Evolutionary conservation across 2,329 filamentous ascomycete genomes (phyloP).

Genomic region (Lasiodiplodia gonubiensis): DNA sequence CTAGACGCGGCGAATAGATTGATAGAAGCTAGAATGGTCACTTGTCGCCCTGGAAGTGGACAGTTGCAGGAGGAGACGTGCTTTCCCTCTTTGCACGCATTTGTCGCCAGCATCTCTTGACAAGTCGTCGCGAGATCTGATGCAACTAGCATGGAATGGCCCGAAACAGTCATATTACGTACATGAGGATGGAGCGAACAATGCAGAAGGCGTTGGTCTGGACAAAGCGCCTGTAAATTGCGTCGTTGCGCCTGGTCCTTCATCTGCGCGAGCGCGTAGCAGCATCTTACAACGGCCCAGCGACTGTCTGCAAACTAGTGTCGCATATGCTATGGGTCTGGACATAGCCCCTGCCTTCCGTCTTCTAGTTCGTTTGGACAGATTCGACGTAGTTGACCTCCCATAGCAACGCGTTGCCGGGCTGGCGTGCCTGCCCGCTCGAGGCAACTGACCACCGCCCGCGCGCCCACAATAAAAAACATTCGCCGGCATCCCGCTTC

Average conservation of each 20-base stretch:
- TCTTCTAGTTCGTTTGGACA: neutral
- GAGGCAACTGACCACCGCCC: neutral
- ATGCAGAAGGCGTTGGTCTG: neutral
- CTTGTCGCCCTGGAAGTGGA: neutral
- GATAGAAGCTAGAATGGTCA: neutral
- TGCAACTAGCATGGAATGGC: neutral
- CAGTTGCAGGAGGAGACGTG: neutral
- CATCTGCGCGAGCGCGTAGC: neutral
- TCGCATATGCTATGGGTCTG: neutral
- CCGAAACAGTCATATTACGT: neutral
- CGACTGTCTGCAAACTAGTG: neutral
- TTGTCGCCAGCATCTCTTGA: neutral
- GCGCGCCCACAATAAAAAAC: neutral
- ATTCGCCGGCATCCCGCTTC: neutral
- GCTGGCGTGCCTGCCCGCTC: slow-evolving; percentile 6
- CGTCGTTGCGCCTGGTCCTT: neutral
- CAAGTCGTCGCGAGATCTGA: neutral
- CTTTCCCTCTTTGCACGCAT: neutral
- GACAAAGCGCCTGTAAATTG: neutral
- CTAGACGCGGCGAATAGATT: neutral
- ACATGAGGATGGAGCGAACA: neutral
- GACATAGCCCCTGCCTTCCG: neutral
- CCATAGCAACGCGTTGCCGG: slow-evolving; percentile 19
- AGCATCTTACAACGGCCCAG: too few relatives aligned
- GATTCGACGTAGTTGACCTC: neutral